Conservation (phyloP, 2,329 filamentous ascomycete species). For the Fusarium sp. region DNA sequence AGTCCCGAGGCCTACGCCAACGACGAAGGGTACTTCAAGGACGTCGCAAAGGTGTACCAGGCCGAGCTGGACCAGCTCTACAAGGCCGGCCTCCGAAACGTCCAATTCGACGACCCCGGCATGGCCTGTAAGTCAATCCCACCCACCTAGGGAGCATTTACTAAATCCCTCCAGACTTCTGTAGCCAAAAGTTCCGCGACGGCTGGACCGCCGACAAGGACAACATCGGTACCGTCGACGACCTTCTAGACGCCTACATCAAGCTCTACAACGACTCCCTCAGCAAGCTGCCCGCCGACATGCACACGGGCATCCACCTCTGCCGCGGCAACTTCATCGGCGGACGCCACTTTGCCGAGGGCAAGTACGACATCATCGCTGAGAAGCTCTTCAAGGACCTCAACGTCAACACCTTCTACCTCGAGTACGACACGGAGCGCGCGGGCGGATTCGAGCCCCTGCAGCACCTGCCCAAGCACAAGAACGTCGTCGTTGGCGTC, state of each 20-base stretch:
- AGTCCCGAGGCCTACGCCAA: conserved; percentile 46
- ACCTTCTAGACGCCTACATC: conserved; percentile 83
- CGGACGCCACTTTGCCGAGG: conserved; percentile 76
- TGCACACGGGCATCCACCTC: conserved; percentile 84
- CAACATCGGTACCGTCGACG: conserved; percentile 77
- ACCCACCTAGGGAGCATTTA: background rate
- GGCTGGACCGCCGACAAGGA: conserved; percentile 78
- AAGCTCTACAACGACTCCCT: conserved; percentile 82
- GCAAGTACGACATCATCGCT: conserved; percentile 77
- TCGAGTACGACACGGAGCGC: conserved; percentile 78
- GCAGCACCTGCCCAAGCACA: conserved; percentile 71
- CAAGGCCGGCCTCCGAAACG: conserved; percentile 74
- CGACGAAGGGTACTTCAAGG: conserved; percentile 71
- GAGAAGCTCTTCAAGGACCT: conserved; percentile 76
- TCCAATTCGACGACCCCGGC: conserved; percentile 79
- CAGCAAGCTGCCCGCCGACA: conserved; percentile 74
- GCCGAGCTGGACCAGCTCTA: conserved; percentile 75
- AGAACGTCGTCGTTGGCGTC: conserved; percentile 75
- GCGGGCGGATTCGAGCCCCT: conserved; percentile 78
- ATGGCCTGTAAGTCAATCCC: conserved; percentile 70
- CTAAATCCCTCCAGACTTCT: conserved; percentile 72
- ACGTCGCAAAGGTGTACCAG: conserved; percentile 77
- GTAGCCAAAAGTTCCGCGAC: conserved; percentile 78
- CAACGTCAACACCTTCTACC: conserved; percentile 77
- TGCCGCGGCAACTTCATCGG: conserved; percentile 80